Evolutionary conservation across 768 basidiomycete genomes (phyloP), one percentile per base, ranked within the genome.

Genomic region (Strobilomyces echinocephalus): DNA sequence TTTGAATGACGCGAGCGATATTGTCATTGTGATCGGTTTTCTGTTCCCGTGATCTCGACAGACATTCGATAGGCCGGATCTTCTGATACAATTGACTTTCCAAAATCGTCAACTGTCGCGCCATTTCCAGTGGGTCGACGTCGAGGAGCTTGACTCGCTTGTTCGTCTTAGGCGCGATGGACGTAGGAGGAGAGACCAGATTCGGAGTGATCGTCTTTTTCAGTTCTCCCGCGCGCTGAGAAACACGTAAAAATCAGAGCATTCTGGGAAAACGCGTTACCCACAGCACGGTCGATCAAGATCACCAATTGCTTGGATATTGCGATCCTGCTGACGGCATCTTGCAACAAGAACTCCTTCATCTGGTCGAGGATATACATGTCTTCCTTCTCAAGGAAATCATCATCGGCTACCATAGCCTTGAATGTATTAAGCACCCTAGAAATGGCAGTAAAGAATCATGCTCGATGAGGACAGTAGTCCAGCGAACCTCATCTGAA

Each of bases 31-130:
- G 77, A 41, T 88, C 88, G 1, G 78, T 78, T 67, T 76, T 85
- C 60, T 87, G 83, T 60, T 91, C 88, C 35, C 88, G 81, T 8
- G 88, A 89, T 62, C 82, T 85, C 71, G 86, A 84, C 18, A 98
- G 74, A 73, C 92, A 97, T 68, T 98, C 95, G 72, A 87, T 85
- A 0, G 91, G 87, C 34, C 84, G 83, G 60, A 98, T 95, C 68
- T 82, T 85, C 70, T 88, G 86, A 72, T 92, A 98, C 39, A 95
- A 72, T 44, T 79, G 75, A 58, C 87, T 88, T 70, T 98, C 95
- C 75, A 95, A 78, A 54, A 97, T 84, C 1, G 95, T 97, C 56
- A 98, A 72, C 67, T 98, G 95, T 28, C 95, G 80, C 0, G 95
- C 95, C 16, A 98, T 69, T 70, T 98, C 95, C 52, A 93, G 70